Conservation (phyloP, 2,329 filamentous ascomycete species). For the Aureobasidium lini region DNA sequence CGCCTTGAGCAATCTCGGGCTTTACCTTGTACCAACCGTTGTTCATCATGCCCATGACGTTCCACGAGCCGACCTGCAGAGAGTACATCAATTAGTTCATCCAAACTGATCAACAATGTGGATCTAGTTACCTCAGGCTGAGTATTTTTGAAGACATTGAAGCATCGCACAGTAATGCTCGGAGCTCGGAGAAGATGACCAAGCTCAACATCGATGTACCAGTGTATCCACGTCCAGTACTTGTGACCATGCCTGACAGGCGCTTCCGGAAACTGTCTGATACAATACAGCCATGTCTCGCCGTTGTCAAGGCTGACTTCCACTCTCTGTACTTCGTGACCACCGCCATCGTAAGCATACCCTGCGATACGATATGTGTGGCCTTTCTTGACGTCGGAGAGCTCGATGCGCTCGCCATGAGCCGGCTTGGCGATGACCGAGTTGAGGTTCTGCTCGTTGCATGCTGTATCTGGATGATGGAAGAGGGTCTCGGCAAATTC, state of each 20-base stretch:
- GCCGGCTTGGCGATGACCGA: constrained; percentile 40
- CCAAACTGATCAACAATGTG: constrained; percentile 14
- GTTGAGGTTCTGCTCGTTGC: constrained; percentile 44
- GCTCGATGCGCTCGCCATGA: constrained; percentile 38
- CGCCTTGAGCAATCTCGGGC: constrained; percentile 30
- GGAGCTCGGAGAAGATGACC: constrained; percentile 36
- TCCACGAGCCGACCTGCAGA: constrained; percentile 32
- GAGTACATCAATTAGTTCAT: not conserved
- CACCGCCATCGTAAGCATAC: constrained; percentile 45
- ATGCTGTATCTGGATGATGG: constrained; percentile 41
- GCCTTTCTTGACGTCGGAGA: constrained; percentile 32
- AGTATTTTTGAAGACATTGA: constrained; percentile 45
- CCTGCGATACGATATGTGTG: constrained; percentile 40
- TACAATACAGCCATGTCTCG: constrained; percentile 42
- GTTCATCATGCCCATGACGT: constrained; percentile 50
- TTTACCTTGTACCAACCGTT: constrained; percentile 45
- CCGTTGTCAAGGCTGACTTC: constrained; percentile 44
- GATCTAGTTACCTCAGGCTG: constrained; percentile 33
- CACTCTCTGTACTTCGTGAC: constrained; percentile 43
- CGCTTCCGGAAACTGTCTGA: constrained; percentile 41
- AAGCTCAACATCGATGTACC: constrained; percentile 44
- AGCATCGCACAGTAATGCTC: constrained; percentile 40
- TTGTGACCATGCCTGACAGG: constrained; percentile 46
- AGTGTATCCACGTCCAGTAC: constrained; percentile 49
- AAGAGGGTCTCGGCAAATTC: constrained; percentile 42